phyloP scores from a whole-genome alignment of 371 early-diverging fungal genomes.

The Mucor racemosus region DNA sequence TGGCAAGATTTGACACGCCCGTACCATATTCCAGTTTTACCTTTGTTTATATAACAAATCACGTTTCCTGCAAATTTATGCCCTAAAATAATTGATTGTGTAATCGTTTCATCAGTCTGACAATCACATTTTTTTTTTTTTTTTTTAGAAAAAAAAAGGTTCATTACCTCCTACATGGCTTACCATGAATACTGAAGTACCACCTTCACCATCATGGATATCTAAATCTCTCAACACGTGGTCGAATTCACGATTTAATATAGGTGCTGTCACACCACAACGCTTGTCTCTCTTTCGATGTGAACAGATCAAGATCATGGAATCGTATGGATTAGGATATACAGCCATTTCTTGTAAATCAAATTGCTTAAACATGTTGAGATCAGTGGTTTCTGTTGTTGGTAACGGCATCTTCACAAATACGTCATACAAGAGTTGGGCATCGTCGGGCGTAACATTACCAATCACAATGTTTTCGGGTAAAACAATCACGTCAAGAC shows the following conservation, averaged over 20 bases:
- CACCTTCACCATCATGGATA: slow-evolving; percentile 55
- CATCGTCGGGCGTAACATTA: slow-evolving; percentile 56
- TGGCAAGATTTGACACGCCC: slow-evolving; percentile 70
- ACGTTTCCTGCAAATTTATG: slow-evolving; percentile 86
- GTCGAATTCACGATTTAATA: slow-evolving; percentile 72
- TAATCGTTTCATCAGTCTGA: background rate
- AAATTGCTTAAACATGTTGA: slow-evolving; percentile 6
- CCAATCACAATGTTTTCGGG: slow-evolving; percentile 64
- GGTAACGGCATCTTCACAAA: slow-evolving; percentile 51
- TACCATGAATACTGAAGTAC: slow-evolving; percentile 60
- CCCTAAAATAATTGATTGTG: slow-evolving; percentile 37
- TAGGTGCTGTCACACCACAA: slow-evolving; percentile 79
- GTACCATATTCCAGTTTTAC: slow-evolving; percentile 67
- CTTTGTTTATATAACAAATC: slow-evolving; percentile 64
- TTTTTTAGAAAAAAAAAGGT: background rate
- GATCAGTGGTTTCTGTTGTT: slow-evolving; percentile 13
- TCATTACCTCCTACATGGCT: slow-evolving; percentile 75
- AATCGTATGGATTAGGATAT: slow-evolving; percentile 50
- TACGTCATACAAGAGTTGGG: slow-evolving; percentile 50
- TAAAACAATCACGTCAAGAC: slow-evolving; percentile 51
- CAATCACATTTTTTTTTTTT: background rate
- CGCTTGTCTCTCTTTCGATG: slow-evolving; percentile 82
- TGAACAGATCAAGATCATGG: slow-evolving; percentile 75
- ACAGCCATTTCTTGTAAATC: slow-evolving; percentile 35
- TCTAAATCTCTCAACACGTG: slow-evolving; percentile 63